These are phyloP conservation scores for Diaporthe velutina DNA, from an alignment of 2,329 filamentous ascomycete genomes.

Conservation along the genomic window DNA sequence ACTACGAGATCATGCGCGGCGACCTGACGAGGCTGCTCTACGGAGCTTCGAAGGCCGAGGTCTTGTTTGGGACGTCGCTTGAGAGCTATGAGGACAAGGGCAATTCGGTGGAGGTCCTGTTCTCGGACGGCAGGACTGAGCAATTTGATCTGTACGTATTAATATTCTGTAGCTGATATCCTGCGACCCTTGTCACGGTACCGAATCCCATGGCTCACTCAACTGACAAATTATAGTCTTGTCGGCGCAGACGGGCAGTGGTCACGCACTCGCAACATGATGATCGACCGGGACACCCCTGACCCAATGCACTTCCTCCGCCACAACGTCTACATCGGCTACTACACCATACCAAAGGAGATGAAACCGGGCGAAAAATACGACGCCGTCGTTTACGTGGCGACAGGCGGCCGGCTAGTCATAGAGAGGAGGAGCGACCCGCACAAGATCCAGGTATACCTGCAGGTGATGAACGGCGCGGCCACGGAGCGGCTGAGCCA, in stretches of 20 bases:
- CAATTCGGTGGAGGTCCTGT: constrained; percentile 46
- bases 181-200: neutral
- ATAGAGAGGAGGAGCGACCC: constrained; percentile 50
- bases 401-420: constrained; percentile 50
- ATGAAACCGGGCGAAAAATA: neutral
- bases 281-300: constrained; percentile 47
- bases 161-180: neutral
- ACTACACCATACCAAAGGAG: constrained; percentile 31
- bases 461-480: neutral
- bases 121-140: constrained; percentile 57
- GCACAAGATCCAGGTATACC: constrained; percentile 4
- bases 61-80: constrained; percentile 46
- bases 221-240: constrained; percentile 43
- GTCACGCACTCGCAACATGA: constrained; percentile 59
- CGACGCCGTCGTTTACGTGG: constrained; percentile 38
- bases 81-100: constrained; percentile 46
- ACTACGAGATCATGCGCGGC: constrained; percentile 72
- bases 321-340: constrained; percentile 43
- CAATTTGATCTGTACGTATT: constrained; percentile 57
- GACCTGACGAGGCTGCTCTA: constrained; percentile 65
- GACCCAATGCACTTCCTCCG: constrained; percentile 46
- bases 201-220: neutral
- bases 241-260: constrained; percentile 67
- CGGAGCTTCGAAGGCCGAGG: constrained; percentile 49
- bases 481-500: neutral